Evolutionary conservation across 805 yeast genomes (phyloP), one percentile per base, ranked within the genome.

Genomic region (Metschnikowia dekortorum): DNA sequence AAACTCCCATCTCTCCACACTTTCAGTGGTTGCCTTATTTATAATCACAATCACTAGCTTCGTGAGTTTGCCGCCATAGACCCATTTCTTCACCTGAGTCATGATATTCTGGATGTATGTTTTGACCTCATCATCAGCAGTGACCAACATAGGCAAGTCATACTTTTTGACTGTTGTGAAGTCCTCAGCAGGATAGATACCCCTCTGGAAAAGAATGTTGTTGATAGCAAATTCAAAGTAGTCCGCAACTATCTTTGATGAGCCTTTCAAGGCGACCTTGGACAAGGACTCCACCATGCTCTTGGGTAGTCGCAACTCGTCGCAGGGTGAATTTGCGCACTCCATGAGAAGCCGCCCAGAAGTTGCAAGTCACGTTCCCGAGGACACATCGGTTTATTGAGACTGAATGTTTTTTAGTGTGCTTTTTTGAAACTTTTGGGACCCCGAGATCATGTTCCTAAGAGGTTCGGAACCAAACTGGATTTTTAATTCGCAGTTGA

Each of bases 1-100:
- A 61, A 91, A 91, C 61, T 88, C 88, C 98, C 98, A 91, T 48
- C 89, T 70, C 64, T 91, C 98, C 2, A 84, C 83, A 2, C 76
- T 79, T 33, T 85, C 89, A 0, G 82, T 82, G 0, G 83, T 74
- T 38, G 81, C 82, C 56, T 84, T 84, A 30, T 84, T 78, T 1
- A 89, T 70, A n/a, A 90, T 82, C 8, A 83, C 91, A 34, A 92
- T 73, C 2, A 87, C 84, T 37, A 91, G 67, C 55, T 82, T 80
- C 26, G 83, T 77, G 33, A 92, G 81, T 51, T 80, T 79, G 9
- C 85, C 87, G 0, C 83, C 81, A 45, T 80, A 75, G 1, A 90
- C 76, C 97, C 96, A 89, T 55, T 73, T 77, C 61, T 64, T 71
- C 48, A 63, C 73, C 62, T 89, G 96, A 7, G 65, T 64, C 75